These are phyloP conservation scores for Excoecaria agallocha DNA, from an alignment of 345 rosid species.

Conservation along the genomic window DNA sequence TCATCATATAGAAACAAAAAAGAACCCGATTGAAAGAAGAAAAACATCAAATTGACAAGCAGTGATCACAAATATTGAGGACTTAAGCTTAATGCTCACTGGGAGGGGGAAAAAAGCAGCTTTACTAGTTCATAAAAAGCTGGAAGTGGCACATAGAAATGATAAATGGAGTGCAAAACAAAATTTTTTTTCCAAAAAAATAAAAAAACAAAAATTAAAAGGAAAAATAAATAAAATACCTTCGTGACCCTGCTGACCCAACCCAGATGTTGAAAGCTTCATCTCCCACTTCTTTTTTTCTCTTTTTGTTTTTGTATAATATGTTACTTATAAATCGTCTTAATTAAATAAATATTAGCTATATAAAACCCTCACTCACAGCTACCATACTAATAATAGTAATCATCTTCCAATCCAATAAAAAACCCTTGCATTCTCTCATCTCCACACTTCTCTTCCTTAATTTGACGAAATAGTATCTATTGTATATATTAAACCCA, in stretches of 20 bases:
- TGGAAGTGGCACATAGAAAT: too few relatives aligned
- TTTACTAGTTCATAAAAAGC: not conserved
- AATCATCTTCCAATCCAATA: constrained; percentile 37
- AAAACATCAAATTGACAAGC: not conserved
- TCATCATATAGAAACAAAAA: not conserved
- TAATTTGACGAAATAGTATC: not conserved
- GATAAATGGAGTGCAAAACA: too few relatives aligned
- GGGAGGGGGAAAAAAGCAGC: too few relatives aligned
- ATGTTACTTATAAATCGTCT: not conserved
- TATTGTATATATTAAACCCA: too few relatives aligned
- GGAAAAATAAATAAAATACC: too few relatives aligned
- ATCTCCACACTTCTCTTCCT: constrained; percentile 29
- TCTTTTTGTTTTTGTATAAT: not conserved
- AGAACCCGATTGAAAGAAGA: not conserved
- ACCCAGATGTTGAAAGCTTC: constrained; percentile 30
- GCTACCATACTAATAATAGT: constrained; percentile 18
- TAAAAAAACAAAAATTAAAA: not conserved
- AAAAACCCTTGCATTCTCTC: constrained; percentile 28
- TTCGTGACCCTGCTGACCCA: constrained; percentile 16
- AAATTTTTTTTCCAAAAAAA: too few relatives aligned
- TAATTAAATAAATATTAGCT: constrained; percentile 1
- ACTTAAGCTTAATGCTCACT: not conserved
- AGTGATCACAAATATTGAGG: not conserved
- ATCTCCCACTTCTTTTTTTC: constrained; percentile 15
- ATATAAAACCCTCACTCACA: constrained; percentile 27